A percentile compares a stretch with the other conserved stretches of the same genome.
These are phyloP conservation scores for Claviceps pazoutovae DNA, from an alignment of 2,329 filamentous ascomycete species.

Conservation along the genomic window DNA sequence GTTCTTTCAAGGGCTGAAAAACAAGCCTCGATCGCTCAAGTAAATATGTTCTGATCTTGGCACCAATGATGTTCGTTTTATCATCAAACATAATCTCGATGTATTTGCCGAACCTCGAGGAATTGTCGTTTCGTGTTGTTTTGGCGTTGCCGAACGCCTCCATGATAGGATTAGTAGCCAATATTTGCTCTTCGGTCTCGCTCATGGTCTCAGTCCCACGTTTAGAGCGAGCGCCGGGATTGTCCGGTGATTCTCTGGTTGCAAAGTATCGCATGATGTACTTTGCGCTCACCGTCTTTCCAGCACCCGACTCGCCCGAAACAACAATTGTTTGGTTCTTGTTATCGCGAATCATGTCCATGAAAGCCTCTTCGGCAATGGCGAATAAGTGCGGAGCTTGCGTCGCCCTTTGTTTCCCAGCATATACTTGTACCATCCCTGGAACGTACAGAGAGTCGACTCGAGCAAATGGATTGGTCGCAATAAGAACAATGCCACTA, in stretches of 20 bases:
- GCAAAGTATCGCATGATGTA: constrained; percentile 99
- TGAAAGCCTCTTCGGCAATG: constrained; percentile 96
- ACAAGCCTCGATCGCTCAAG: constrained; percentile 90
- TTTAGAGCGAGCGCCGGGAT: constrained; percentile 63
- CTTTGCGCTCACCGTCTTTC: constrained; percentile 98
- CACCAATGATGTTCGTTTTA: constrained; percentile 89
- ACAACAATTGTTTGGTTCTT: constrained; percentile 98
- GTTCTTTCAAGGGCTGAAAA: constrained; percentile 92
- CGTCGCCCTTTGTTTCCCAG: constrained; percentile 88
- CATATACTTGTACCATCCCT: constrained; percentile 99
- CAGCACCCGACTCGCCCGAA: constrained; percentile 96
- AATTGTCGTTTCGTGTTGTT: constrained; percentile 99
- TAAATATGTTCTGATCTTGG: constrained; percentile 91
- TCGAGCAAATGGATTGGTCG: constrained; percentile 92
- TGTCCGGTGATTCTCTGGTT: constrained; percentile 85
- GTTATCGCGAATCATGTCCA: constrained; percentile 94
- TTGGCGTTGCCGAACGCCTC: constrained; percentile 99
- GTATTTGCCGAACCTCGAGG: constrained; percentile 97
- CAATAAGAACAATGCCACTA: constrained; percentile 95
- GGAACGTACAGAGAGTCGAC: constrained; percentile 97
- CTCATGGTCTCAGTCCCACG: constrained; percentile 73
- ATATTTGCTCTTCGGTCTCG: constrained; percentile 94
- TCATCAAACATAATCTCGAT: constrained; percentile 99
- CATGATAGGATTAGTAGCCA: constrained; percentile 98
- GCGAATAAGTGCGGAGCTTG: constrained; percentile 97